Base-by-base conservation (phyloP, 2,329 filamentous ascomycete genomes). In the Curvularia sp. region DNA sequence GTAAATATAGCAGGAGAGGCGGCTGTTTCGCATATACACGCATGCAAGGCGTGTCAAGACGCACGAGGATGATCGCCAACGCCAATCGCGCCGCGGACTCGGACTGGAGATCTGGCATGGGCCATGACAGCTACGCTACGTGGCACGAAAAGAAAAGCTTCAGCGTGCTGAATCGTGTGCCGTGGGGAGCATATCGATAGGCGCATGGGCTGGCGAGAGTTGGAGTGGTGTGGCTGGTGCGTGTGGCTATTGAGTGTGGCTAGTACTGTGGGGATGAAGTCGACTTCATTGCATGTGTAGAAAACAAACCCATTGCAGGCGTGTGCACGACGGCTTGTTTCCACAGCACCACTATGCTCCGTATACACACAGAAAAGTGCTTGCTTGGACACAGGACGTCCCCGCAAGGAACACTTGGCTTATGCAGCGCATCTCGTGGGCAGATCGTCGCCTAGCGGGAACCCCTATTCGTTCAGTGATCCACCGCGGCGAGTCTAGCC, bases 401-500 rank as follows among this genome's bases (percentile, higher is more conserved):
- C 3, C 9, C 2, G 33, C 33, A 31, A 42, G 54, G 38, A 51
- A 53, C 43, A 35, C 42, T 41, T 55, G 63, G 22, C 49, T 46
- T 49, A 33, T 59, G 49, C 53, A 43, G 61, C 57, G 48, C 55
- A 55, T 57, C 28, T 39, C 48, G 58, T 30, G 58, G 33, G 62
- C 55, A 52, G 62, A 67, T 65, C 59, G 49, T 55, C 39, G 30
- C 22, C 51, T 58, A 58, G 46, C 44, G 51, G 15, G 46, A 55
- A 44, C 51, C 56, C 51, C 56, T 58, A 58, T 55, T 58, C 53
- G 30, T 48, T 48, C 13, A 18, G 15, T 12, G 33, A 35, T 35
- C 33, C 33, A 35, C 33, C 33, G 15, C 33, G 33, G 33, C 33
- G 12, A 35, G 33, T 35, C 33, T 24, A n/a, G 33, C 33, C 33